phyloP scores from a whole-genome alignment of 306 rosid genomes.

The Prunus mongolica region DNA sequence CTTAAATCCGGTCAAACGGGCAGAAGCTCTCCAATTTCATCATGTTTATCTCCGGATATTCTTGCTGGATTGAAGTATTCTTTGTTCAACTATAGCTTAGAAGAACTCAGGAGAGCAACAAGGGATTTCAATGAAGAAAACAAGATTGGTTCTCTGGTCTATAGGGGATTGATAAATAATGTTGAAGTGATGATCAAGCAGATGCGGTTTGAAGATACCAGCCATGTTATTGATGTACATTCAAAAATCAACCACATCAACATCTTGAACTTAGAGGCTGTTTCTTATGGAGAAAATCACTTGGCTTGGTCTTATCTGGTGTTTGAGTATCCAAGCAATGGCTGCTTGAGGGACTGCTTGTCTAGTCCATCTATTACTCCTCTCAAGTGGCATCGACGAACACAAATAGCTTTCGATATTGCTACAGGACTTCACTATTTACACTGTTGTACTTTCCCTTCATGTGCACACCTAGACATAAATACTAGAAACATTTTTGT shows the following conservation, averaged over 20 bases:
- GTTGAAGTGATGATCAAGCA: constrained; percentile 57
- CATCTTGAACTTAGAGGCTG: constrained; percentile 57
- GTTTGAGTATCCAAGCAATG: constrained; percentile 61
- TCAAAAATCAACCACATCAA: constrained; percentile 65
- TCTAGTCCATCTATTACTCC: constrained; percentile 27
- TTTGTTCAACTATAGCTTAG: constrained; percentile 43
- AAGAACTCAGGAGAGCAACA: constrained; percentile 49
- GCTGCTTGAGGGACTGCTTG: constrained; percentile 53
- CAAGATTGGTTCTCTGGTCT: constrained; percentile 35
- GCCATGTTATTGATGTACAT: constrained; percentile 54
- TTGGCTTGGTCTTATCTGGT: constrained; percentile 51
- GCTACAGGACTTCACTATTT: constrained; percentile 74
- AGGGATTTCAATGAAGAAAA: constrained; percentile 50
- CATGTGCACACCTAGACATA: constrained; percentile 50
- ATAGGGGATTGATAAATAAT: constrained; percentile 38
- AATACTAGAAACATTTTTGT: constrained; percentile 49
- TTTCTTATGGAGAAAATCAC: constrained; percentile 47
- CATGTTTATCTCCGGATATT: constrained; percentile 61
- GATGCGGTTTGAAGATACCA: constrained; percentile 47
- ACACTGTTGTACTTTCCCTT: constrained; percentile 54
- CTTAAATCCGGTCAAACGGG: constrained; percentile 13
- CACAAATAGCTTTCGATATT: constrained; percentile 60
- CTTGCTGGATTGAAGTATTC: constrained; percentile 58
- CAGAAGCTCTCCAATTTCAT: constrained; percentile 28
- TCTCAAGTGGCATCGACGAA: constrained; percentile 42